These are phyloP conservation scores for Pholiota adiposa DNA, from an alignment of 1,284 basidiomycete genomes.

Conservation along the genomic window DNA sequence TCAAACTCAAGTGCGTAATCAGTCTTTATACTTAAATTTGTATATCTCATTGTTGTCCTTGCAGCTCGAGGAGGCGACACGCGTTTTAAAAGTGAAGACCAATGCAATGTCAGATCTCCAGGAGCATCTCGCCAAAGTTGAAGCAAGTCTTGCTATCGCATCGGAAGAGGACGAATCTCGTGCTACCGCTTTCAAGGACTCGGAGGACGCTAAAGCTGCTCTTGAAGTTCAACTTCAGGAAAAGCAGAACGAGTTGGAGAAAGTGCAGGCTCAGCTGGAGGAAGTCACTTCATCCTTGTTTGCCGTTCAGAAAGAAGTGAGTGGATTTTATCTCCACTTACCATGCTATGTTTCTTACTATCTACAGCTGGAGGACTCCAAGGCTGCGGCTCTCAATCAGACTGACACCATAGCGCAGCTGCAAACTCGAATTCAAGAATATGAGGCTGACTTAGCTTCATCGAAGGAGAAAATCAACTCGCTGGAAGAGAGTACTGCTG, in stretches of 20 bases:
- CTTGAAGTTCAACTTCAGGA: slow-evolving; percentile 53
- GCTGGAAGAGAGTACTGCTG: slow-evolving; percentile 50
- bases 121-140: slow-evolving; percentile 51
- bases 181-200: slow-evolving; percentile 42
- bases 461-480: slow-evolving; percentile 57
- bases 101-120: slow-evolving; percentile 55
- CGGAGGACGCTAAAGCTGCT: slow-evolving; percentile 52
- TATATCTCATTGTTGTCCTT: slow-evolving; percentile 12
- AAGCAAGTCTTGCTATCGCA: slow-evolving; percentile 53
- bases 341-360: not conserved
- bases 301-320: slow-evolving; percentile 54
- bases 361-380: slow-evolving; percentile 56
- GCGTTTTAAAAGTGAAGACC: slow-evolving; percentile 55
- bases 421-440: slow-evolving; percentile 50
- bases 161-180: slow-evolving; percentile 53
- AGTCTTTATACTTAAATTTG: slow-evolving; percentile 15
- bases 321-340: slow-evolving; percentile 21
- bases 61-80: slow-evolving; percentile 63
- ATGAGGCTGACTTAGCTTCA: slow-evolving; percentile 56
- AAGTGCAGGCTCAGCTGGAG: slow-evolving; percentile 44
- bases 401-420: slow-evolving; percentile 50
- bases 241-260: slow-evolving; percentile 45
- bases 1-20: slow-evolving; percentile 57
- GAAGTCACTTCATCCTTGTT: slow-evolving; percentile 42
- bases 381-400: slow-evolving; percentile 43